Percentiles rank a stretch among this genome's conserved stretches.
These are phyloP conservation scores for Aspergillus funiculosus DNA, from an alignment of 495 filamentous ascomycete species.

Conservation along the genomic window DNA sequence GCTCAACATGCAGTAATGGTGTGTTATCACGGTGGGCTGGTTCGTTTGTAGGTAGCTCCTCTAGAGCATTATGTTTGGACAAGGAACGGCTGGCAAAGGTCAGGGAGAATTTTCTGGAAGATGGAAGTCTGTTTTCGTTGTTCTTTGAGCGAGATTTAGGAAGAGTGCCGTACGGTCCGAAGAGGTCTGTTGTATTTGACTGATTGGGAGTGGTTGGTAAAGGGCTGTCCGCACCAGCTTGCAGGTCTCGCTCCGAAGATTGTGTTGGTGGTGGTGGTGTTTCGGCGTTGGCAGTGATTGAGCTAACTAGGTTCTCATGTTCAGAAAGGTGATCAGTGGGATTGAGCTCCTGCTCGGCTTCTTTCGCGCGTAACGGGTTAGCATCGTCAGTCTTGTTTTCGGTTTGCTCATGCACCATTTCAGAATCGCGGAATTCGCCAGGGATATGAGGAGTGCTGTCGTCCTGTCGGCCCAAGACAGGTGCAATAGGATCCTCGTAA, in stretches of 20 bases:
- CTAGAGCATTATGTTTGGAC: constrained; percentile 25
- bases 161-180: too few species aligned
- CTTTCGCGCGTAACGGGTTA: neutral
- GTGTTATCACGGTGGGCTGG: constrained; percentile 21
- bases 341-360: neutral
- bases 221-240: too few species aligned
- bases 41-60: constrained; percentile 29
- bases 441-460: neutral
- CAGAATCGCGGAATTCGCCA: neutral
- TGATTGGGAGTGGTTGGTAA: too few species aligned
- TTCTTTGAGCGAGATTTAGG: constrained; percentile 7
- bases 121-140: constrained; percentile 28
- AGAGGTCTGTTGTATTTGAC: too few species aligned
- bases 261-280: too few species aligned
- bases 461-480: neutral
- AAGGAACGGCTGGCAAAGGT: constrained; percentile 17
- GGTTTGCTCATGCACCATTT: neutral
- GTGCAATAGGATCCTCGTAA: constrained; percentile 37
- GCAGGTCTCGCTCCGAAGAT: too few species aligned
- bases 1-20: constrained; percentile 7
- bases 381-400: neutral
- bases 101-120: neutral
- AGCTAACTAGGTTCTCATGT: too few species aligned
- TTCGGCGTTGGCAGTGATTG: too few species aligned
- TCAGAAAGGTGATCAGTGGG: too few species aligned